phyloP scores from a whole-genome alignment of 257 asterid genomes.

The Plectranthus barbatus region DNA sequence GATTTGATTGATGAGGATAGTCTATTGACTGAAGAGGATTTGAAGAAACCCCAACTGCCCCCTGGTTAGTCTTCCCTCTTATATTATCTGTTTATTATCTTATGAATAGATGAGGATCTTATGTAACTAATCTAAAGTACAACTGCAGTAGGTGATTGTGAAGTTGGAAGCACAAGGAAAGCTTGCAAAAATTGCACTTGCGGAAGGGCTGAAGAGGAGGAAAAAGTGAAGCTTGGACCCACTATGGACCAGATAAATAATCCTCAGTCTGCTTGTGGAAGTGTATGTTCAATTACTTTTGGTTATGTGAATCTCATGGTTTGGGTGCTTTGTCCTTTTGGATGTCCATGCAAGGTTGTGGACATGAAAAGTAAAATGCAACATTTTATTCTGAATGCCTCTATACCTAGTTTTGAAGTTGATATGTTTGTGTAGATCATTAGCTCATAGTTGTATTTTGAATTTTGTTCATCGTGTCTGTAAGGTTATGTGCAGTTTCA shows the following conservation, averaged over 20 bases:
- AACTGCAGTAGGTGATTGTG: constrained; percentile 61
- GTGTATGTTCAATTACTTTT: constrained; percentile 31
- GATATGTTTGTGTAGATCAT: not conserved
- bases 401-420: not conserved
- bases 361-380: not conserved
- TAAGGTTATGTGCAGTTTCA: not conserved
- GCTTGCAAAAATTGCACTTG: constrained; percentile 94
- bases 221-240: constrained; percentile 77
- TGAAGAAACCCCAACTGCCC: constrained; percentile 77
- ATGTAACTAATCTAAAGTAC: not conserved
- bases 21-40: constrained; percentile 85
- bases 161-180: constrained; percentile 74
- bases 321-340: not conserved
- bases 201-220: constrained; percentile 89
- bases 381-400: not conserved
- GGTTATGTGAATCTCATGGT: not conserved
- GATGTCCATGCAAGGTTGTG: not conserved
- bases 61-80: constrained; percentile 36
- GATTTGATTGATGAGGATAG: constrained; percentile 96
- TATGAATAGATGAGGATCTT: not conserved
- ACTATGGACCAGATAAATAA: constrained; percentile 66
- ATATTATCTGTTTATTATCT: not conserved
- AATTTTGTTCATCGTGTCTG: not conserved
- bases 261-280: constrained; percentile 98
- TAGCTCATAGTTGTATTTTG: not conserved